Base-by-base conservation (phyloP, 495 filamentous ascomycete genomes). In the Daldinia caldariorum region DNA sequence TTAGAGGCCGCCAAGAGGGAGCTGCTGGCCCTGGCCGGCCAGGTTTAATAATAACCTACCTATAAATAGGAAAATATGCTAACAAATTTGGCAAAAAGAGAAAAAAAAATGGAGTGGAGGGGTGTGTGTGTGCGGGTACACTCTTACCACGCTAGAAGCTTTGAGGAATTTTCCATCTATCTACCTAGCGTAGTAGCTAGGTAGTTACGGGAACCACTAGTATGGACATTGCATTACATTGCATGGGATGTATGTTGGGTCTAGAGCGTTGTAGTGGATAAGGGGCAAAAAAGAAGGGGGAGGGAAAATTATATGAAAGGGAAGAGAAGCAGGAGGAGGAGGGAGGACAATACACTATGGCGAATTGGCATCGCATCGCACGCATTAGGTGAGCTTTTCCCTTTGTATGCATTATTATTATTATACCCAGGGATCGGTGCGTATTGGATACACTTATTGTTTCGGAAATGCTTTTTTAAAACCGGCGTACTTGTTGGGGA, bases 1-100 rank as follows among this genome's bases (percentile, higher is more conserved):
- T 74, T 83, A 31, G 81, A 77, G 31, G 75, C 77, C 50, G 71
- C 69, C 13, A 84, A 83, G 78, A 69, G 59, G 47, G 69, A 79
- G 57, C 53, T 83, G 14, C 74, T 79, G 35, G 69, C 59, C 50
- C 69, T 78, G 3, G 66, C 63, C 34, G 67, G 72, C 1, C 72
- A 71, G 14, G 49, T 72, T 39, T 76, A 55, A 66, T 9, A 16
- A 22, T 26, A n/a, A n/a, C n/a, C n/a, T n/a, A n/a, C n/a, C n/a
- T n/a, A n/a, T n/a, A n/a, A n/a, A n/a, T n/a, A n/a, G n/a, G n/a
- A n/a, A n/a, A n/a, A n/a, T n/a, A n/a, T n/a, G n/a, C n/a, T n/a
- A n/a, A n/a, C n/a, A n/a, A n/a, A n/a, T n/a, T n/a, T n/a, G n/a
- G n/a, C n/a, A n/a, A n/a, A n/a, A n/a, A n/a, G n/a, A n/a, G n/a